Evolutionary conservation across 108 stramenopile species (phyloP), one percentile per base, ranked within the genome.

Genomic region (Parietichytrium sp.): DNA sequence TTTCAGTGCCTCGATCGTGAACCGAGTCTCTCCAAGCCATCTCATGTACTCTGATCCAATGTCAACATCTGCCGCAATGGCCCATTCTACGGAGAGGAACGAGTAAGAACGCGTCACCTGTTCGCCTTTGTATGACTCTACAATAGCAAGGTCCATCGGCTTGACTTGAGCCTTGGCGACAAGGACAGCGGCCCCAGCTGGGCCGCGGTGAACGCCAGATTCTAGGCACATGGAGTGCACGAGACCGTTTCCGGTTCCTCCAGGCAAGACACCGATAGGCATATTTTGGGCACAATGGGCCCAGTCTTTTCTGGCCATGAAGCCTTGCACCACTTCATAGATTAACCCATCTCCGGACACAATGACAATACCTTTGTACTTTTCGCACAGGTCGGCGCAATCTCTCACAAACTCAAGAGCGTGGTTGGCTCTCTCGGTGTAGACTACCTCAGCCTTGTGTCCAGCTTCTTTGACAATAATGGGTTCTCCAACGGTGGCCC

Each of bases 351-450:
- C 61, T 6, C 61, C 61, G 33, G 38, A 45, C 38, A 72, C 61
- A n/a, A 38, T 72, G 20, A 72, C 61, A 38, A 72, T 72, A 25
- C 61, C 61, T 27, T 72, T 72, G 42, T 72, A 72, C 1, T n/a
- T 25, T 16, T 16, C 61, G 42, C 61, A 72, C 20, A 72, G 42
- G 20, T 72, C 38, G 36, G 10, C 61, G 61, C 25, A 25, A 42
- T 38, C 33, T n/a, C 61, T 16, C 10, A 27, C 20, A 2, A 72
- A 10, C 33, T 72, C 61, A 25, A 72, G 33, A n/a, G 61, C 61
- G 20, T 72, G 61, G 33, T 45, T 45, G 8, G 38, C 42, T 33
- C 61, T 33, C 10, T 72, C 20, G 10, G 61, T 72, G 61, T 45
- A n/a, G 15, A 72, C 61, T 6, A 72, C 61, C 15, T 72, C 33